These are phyloP conservation scores for Amanita thiersii DNA, from an alignment of 768 basidiomycete species.

Conservation along the genomic window DNA sequence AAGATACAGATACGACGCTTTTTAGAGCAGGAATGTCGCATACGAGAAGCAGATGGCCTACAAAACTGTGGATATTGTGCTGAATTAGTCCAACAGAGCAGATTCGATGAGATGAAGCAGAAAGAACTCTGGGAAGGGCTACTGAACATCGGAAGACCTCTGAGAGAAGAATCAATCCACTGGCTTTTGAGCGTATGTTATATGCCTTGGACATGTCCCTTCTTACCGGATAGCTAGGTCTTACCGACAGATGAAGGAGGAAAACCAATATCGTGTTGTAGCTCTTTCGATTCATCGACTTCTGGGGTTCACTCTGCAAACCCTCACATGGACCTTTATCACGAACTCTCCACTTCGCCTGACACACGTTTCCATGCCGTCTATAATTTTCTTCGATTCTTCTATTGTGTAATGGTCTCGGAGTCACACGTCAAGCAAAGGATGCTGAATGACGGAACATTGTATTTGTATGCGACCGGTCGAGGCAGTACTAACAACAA, in stretches of 20 bases:
- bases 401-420: constrained; percentile 28
- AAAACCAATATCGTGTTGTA: constrained; percentile 3
- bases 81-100: constrained; percentile 8
- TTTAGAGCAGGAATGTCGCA: constrained; percentile 30
- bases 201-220: constrained; percentile 2
- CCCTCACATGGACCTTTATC: constrained; percentile 26
- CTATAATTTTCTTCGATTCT: constrained; percentile 52
- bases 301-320: constrained; percentile 9
- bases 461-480: background rate
- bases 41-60: constrained; percentile 29
- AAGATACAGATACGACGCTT: constrained; percentile 33
- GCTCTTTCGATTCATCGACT: constrained; percentile 11
- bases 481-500: constrained; percentile 4
- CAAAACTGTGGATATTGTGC: constrained; percentile 7
- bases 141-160: constrained; percentile 22
- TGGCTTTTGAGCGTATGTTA: constrained; percentile 39
- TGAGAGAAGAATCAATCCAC: constrained; percentile 25
- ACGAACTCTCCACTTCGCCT: constrained; percentile 44
- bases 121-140: constrained; percentile 16
- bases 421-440: constrained; percentile 2
- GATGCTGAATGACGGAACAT: background rate
- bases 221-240: constrained; percentile 14
- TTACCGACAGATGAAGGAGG: background rate
- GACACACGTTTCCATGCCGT: constrained; percentile 63
- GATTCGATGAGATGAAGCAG: constrained; percentile 6